These are phyloP conservation scores for Boletus pseudopeckii DNA, from an alignment of 768 basidiomycete genomes.

Conservation along the genomic window DNA sequence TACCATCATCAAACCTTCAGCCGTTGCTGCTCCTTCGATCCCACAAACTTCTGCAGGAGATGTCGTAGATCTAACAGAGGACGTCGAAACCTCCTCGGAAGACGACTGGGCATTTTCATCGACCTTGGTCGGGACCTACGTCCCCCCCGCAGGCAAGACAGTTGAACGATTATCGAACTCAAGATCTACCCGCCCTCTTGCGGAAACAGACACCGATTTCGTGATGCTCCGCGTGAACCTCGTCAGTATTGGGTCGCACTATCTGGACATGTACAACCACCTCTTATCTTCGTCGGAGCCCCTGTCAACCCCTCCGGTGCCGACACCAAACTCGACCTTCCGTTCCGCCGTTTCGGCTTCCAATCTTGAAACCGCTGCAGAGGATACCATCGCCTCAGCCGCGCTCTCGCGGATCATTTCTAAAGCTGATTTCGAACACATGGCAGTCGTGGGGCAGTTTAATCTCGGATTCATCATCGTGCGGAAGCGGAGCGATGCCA, in stretches of 20 bases:
- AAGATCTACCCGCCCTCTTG: neutral
- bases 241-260: slow-evolving; percentile 18
- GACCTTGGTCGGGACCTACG: slow-evolving; percentile 25
- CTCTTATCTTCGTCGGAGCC: neutral
- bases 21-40: neutral
- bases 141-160: slow-evolving; percentile 13
- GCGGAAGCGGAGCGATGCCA: slow-evolving; percentile 45
- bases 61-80: neutral
- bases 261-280: slow-evolving; percentile 16
- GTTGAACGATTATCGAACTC: neutral
- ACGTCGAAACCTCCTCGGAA: slow-evolving; percentile 6
- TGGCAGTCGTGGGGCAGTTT: slow-evolving; percentile 92
- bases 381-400: slow-evolving; percentile 54
- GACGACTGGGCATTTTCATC: slow-evolving; percentile 23
- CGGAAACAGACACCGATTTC: neutral
- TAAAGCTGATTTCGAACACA: slow-evolving; percentile 78
- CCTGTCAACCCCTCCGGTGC: neutral
- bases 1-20: slow-evolving; percentile 16
- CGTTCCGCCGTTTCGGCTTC: slow-evolving; percentile 26
- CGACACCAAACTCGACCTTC: slow-evolving; percentile 10
- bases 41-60: neutral
- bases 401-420: slow-evolving; percentile 81
- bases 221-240: slow-evolving; percentile 22
- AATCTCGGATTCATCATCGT: slow-evolving; percentile 93
- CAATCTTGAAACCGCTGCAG: slow-evolving; percentile 39